phyloP scores from a whole-genome alignment of 345 rosid genomes.

The Arabis hirsuta region DNA sequence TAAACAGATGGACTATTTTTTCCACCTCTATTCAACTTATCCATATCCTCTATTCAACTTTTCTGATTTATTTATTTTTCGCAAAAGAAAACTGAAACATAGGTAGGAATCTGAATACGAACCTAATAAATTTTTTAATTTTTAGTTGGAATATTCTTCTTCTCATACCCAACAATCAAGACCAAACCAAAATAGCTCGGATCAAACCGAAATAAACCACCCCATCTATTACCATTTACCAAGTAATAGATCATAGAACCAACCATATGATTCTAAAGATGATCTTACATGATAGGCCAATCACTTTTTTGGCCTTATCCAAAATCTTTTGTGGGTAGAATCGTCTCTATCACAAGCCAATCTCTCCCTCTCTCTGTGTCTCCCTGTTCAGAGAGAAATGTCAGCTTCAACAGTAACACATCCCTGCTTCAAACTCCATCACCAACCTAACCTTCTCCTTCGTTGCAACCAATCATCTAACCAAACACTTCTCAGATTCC shows the following conservation, averaged over 20 bases:
- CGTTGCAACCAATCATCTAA: conserved; percentile 9
- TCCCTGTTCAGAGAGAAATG: conserved; percentile 33
- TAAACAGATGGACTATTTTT: too few species aligned
- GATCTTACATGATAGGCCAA: conserved; percentile 37
- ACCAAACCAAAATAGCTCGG: too few species aligned
- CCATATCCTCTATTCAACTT: too few species aligned
- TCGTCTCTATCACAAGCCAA: conserved; percentile 24
- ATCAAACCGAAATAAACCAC: conserved; percentile 18
- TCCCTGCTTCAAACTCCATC: conserved; percentile 35
- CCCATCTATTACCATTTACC: not conserved
- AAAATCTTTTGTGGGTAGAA: conserved; percentile 21
- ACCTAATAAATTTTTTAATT: too few species aligned
- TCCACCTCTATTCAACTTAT: too few species aligned
- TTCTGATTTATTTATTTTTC: too few species aligned
- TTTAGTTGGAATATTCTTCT: not conserved
- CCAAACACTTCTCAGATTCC: conserved; percentile 16
- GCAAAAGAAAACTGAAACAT: too few species aligned
- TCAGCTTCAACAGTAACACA: conserved; percentile 33
- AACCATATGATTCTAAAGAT: conserved; percentile 6
- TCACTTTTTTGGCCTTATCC: conserved; percentile 45
- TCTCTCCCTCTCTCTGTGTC: conserved; percentile 19
- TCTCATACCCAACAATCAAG: not conserved
- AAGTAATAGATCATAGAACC: not conserved
- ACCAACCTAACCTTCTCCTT: conserved; percentile 24
- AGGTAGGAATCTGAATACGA: too few species aligned